Conservation (phyloP, 441 rosid genomes). For the Erodium moschatum region DNA sequence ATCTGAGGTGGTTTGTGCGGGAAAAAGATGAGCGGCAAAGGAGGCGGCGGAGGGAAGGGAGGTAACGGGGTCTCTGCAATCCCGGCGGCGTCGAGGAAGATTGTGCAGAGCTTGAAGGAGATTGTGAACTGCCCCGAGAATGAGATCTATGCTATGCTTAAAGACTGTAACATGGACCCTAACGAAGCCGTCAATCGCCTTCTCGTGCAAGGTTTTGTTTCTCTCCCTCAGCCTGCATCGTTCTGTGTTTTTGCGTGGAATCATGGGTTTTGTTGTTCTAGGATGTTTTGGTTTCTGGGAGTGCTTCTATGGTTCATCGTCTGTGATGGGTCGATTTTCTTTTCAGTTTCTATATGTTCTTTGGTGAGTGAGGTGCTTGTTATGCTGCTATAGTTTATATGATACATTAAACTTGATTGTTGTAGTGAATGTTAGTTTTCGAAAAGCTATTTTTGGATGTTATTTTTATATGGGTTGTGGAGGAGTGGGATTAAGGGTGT, state of each 20-base stretch:
- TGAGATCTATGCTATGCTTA: constrained; percentile 93
- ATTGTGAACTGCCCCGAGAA: constrained; percentile 75
- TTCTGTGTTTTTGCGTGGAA: background rate
- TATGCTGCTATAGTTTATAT: background rate
- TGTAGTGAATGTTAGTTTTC: background rate
- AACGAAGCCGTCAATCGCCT: constrained; percentile 94
- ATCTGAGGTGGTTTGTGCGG: constrained; percentile 24
- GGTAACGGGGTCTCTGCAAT: constrained; percentile 51
- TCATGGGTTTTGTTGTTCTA: background rate
- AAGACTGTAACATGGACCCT: constrained; percentile 98
- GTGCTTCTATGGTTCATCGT: background rate
- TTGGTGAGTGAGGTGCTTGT: background rate
- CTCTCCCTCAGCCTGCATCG: constrained; percentile 1
- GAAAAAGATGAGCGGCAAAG: constrained; percentile 39
- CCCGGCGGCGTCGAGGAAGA: constrained; percentile 70
- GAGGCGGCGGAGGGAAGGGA: constrained; percentile 31
- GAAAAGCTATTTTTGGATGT: no score
- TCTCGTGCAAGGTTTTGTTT: constrained; percentile 60
- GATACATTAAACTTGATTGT: background rate
- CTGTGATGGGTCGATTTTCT: background rate
- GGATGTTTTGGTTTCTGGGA: background rate
- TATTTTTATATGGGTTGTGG: background rate
- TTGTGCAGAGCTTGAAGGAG: constrained; percentile 92
- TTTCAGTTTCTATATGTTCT: background rate
- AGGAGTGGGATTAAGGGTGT: background rate